Evolutionary conservation across 2,329 filamentous ascomycete genomes (phyloP), one percentile per base, ranked within the genome.

Genomic region (Trichoderma sp.): DNA sequence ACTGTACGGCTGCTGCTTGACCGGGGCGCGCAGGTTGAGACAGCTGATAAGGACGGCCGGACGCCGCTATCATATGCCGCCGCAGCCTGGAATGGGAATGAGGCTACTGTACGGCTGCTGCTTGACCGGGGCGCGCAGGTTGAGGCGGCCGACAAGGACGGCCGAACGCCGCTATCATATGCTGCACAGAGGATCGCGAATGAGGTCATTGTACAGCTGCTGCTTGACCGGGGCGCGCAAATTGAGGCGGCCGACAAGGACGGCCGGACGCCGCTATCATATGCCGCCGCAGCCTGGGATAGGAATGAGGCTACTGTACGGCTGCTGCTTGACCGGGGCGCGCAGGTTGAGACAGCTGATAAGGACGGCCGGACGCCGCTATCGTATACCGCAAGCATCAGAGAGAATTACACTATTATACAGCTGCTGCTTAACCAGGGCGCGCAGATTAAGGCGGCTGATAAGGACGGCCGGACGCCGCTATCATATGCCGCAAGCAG

Each of bases 391-490:
- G 36, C 12, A 4, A 26, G 26, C 26, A 4, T 26, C 11, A 18
- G 1, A 1, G 14, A 11, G 11, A 12, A 2, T 32, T 1, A 32
- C 9, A 3, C 11, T 1, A 12, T 12, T 30, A 2, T 32, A 11
- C 30, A 4, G 30, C 30, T 32, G 30, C 30, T 32, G 30, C 34
- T 39, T 39, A 4, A 39, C 34, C 34, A 14, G 1, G 34, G 34
- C 34, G 34, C 34, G 4, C 34, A 39, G 5, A 39, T 15, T 15
- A 4, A 39, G 7, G 12, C 34, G 2, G 34, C 34, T 6, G 1
- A 2, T 3, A 15, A 39, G 6, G 34, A 15, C 1, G 34, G 34
- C 34, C 34, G 34, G 34, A 39, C 34, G 14, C 34, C 14, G 36
- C 6, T 39, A 18, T 39, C 36, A 4, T 18, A 39, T 39, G 36